These are phyloP conservation scores for Liriodendron chinense DNA, from an alignment of 164 flowering plant species.

Conservation along the genomic window DNA sequence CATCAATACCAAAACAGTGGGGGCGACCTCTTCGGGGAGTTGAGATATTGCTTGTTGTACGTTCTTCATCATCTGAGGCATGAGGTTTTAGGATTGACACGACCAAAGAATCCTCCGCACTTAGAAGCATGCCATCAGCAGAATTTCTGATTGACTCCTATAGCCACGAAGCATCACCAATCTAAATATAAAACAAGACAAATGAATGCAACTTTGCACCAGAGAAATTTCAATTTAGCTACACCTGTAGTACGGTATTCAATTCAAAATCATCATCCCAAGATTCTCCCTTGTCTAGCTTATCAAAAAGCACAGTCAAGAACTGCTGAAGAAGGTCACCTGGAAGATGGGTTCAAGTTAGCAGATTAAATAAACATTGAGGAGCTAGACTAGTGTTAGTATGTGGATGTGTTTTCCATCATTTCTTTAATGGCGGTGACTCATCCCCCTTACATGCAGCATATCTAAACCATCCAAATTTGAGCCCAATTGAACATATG, in stretches of 20 bases:
- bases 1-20: constrained; percentile 58
- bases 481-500: neutral
- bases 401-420: neutral
- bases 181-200: neutral
- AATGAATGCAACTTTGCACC: neutral
- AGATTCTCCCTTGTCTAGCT: constrained; percentile 82
- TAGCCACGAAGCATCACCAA: constrained; percentile 13
- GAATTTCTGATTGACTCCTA: constrained; percentile 96
- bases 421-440: neutral
- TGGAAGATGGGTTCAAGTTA: constrained; percentile 19
- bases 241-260: constrained; percentile 85
- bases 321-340: constrained; percentile 98
- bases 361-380: no score
- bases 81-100: constrained; percentile 54
- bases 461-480: neutral
- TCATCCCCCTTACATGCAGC: neutral
- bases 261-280: constrained; percentile 98
- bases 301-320: constrained; percentile 67
- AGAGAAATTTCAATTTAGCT: neutral
- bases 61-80: constrained; percentile 36
- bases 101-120: constrained; percentile 76
- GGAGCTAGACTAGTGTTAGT: neutral
- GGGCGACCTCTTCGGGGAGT: constrained; percentile 48
- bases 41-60: constrained; percentile 26
- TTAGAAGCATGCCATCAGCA: constrained; percentile 71